phyloP scores from a whole-genome alignment of 2,329 filamentous ascomycete genomes.

The Clonostachys chloroleuca region DNA sequence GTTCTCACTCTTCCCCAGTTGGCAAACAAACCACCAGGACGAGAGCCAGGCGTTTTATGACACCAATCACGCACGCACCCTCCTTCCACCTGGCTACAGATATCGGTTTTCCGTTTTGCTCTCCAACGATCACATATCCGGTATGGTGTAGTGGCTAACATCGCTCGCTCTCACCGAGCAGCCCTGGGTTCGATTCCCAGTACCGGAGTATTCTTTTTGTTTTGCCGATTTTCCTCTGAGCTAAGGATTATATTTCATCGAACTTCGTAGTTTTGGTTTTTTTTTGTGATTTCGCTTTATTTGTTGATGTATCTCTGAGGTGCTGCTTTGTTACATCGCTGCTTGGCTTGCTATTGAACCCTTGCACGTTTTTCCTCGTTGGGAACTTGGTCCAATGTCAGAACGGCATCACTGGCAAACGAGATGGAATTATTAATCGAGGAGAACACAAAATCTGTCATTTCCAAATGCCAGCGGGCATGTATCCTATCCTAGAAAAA shows the following conservation, averaged over 20 bases:
- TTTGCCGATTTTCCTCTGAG: not conserved
- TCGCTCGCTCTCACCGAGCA: slow-evolving; percentile 22
- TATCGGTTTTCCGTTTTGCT: no score
- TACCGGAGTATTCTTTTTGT: slow-evolving; percentile 7
- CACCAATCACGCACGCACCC: no score
- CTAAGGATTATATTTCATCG: no score
- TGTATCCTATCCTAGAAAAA: not conserved
- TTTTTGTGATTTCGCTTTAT: not conserved
- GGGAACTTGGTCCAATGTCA: no score
- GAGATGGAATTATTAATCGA: not conserved
- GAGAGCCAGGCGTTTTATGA: no score
- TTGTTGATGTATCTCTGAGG: not conserved
- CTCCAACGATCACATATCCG: slow-evolving; percentile 7
- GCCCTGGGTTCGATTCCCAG: slow-evolving; percentile 12
- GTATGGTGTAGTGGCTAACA: slow-evolving; percentile 27
- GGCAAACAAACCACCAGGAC: no score
- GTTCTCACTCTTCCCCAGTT: no score
- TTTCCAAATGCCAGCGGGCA: not conserved
- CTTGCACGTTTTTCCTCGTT: no score
- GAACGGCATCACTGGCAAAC: no score
- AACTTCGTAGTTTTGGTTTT: not conserved
- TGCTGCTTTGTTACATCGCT: not conserved
- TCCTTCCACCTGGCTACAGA: no score
- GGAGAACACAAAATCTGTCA: not conserved
- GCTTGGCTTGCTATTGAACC: not conserved